phyloP scores from a whole-genome alignment of 208 protist species.

The Acanthamoeba triangularis region DNA sequence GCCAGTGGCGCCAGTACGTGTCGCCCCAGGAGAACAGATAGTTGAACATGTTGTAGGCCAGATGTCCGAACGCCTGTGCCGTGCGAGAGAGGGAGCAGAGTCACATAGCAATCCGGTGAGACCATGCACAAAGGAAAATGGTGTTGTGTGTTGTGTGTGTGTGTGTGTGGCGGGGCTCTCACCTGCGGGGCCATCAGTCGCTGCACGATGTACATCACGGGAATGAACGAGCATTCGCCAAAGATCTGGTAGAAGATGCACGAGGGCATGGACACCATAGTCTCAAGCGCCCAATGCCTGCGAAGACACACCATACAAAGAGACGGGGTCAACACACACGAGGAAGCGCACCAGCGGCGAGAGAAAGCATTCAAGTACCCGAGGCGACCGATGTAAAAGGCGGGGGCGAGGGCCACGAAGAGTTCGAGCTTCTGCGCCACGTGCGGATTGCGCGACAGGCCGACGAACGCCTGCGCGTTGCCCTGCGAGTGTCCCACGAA shows the following conservation, averaged over 20 bases:
- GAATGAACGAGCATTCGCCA: background rate
- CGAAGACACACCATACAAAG: background rate
- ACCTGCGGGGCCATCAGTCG: background rate
- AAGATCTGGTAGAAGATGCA: background rate
- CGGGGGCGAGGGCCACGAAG: slow-evolving; percentile 54
- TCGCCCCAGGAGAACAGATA: slow-evolving; percentile 72
- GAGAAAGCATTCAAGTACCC: background rate
- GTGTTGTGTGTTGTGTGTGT: no score
- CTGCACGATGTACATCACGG: background rate
- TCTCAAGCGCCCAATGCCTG: slow-evolving; percentile 22
- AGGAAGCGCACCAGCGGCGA: no score
- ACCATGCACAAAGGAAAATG: background rate
- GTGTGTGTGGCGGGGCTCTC: no score
- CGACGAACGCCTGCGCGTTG: slow-evolving; percentile 57
- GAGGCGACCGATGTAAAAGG: background rate
- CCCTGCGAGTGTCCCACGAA: slow-evolving; percentile 80
- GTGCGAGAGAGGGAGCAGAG: no score
- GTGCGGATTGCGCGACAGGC: background rate
- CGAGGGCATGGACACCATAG: background rate
- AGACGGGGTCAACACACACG: background rate
- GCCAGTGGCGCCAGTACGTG: slow-evolving; percentile 18
- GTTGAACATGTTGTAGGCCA: slow-evolving; percentile 74
- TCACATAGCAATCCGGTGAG: no score
- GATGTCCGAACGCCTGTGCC: background rate
- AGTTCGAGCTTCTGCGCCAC: slow-evolving; percentile 34